These are phyloP conservation scores for Colletotrichum nymphaeae DNA, from an alignment of 2,329 filamentous ascomycete genomes.

Conservation along the genomic window DNA sequence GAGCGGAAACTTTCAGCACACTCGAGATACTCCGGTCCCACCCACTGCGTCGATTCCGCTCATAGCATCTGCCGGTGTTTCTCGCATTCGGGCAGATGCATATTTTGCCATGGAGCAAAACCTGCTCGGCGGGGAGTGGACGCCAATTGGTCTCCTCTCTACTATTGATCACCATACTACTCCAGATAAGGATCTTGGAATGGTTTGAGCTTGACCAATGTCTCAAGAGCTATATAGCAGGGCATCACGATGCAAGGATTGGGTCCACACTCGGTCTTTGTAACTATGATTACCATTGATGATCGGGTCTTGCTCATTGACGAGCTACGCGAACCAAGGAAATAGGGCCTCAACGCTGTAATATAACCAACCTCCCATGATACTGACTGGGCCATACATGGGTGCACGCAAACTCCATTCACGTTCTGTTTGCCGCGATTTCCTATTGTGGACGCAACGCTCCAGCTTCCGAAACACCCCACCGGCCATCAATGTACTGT, in stretches of 20 bases:
- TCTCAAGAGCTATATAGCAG: not conserved
- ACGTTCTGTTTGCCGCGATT: not conserved
- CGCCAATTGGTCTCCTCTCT: slow-evolving; percentile 47
- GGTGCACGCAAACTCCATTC: not conserved
- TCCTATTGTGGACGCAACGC: slow-evolving; percentile 40
- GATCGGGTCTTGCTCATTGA: not conserved
- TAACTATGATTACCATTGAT: slow-evolving; percentile 12
- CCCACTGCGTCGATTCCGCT: not conserved
- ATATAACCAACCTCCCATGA: not conserved
- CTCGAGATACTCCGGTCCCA: not conserved
- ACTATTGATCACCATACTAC: slow-evolving; percentile 46
- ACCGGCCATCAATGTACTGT: slow-evolving; percentile 40
- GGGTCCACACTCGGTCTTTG: not conserved
- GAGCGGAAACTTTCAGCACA: not conserved
- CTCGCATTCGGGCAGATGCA: slow-evolving; percentile 44
- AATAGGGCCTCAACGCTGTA: not conserved
- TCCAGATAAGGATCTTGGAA: slow-evolving; percentile 47
- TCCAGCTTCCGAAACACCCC: slow-evolving; percentile 39
- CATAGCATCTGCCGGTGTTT: slow-evolving; percentile 22
- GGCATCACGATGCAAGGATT: not conserved
- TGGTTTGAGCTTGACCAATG: not conserved
- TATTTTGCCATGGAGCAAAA: slow-evolving; percentile 48
- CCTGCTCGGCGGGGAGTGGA: slow-evolving; percentile 43
- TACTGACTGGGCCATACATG: not conserved
- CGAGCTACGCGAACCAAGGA: not conserved